Evolutionary conservation across 139 green algal genomes (phyloP).

Genomic region (Volvox reticuliferus): DNA sequence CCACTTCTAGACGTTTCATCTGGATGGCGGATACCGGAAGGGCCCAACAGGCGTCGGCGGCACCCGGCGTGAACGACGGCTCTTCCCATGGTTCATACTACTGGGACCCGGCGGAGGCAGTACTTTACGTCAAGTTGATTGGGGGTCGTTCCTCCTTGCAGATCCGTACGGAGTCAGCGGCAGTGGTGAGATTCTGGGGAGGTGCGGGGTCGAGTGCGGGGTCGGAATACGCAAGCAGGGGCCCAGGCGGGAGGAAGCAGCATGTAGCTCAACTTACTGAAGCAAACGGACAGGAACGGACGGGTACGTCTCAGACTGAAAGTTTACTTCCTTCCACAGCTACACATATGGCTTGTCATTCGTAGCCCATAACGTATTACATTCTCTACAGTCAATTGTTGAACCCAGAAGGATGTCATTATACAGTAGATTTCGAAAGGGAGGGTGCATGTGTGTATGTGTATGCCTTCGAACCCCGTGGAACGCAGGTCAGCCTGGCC

Average conservation of each 20-base stretch:
- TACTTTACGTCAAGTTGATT: constrained; percentile 53
- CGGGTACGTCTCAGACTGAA: not conserved
- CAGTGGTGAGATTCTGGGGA: not conserved
- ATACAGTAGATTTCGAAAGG: no score
- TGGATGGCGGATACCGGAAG: not conserved
- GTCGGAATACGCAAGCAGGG: no score
- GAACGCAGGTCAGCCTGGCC: not conserved
- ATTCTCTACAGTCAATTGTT: no score
- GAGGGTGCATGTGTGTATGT: not conserved
- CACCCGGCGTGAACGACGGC: constrained; percentile 31
- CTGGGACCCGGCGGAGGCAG: constrained; percentile 53
- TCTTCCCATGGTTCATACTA: constrained; percentile 52
- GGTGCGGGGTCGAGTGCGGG: no score
- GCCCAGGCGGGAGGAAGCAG: not conserved
- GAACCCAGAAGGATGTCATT: no score
- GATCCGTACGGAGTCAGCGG: not conserved
- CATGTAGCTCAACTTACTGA: not conserved
- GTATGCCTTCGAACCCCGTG: not conserved
- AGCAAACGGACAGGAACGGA: not conserved
- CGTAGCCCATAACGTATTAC: no score
- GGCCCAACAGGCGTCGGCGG: no score
- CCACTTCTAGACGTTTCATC: not conserved
- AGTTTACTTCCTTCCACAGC: no score
- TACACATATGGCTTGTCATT: no score
- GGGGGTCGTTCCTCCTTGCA: constrained; percentile 8